phyloP scores from a whole-genome alignment of 192 early-diverging fungal genomes.

The Backusella westeae region DNA sequence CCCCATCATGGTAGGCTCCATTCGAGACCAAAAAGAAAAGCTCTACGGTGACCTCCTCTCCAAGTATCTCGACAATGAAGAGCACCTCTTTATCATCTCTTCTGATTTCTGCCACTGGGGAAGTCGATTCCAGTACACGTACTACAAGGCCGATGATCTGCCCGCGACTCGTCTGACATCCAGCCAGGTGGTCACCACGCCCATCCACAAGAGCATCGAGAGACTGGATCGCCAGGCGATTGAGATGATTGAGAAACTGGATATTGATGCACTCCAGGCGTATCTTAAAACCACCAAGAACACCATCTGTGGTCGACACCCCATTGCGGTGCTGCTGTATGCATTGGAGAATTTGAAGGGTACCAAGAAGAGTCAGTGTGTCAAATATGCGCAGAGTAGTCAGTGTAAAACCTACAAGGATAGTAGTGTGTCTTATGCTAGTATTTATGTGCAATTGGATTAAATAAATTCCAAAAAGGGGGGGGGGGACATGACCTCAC shows the following conservation, averaged over 20 bases:
- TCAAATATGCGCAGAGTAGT: slow-evolving; percentile 86
- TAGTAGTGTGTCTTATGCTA: slow-evolving; percentile 80
- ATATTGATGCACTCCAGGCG: slow-evolving; percentile 55
- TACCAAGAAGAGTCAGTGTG: slow-evolving; percentile 56
- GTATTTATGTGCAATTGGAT: slow-evolving; percentile 41
- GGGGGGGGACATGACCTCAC: too few relatives aligned
- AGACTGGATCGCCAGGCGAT: slow-evolving; percentile 82
- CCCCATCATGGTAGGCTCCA: slow-evolving; percentile 85
- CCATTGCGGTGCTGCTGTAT: slow-evolving; percentile 82
- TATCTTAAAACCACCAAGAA: slow-evolving; percentile 82
- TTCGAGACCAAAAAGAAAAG: slow-evolving; percentile 57
- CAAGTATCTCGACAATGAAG: slow-evolving; percentile 64
- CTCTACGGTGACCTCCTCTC: slow-evolving; percentile 73
- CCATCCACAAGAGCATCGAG: slow-evolving; percentile 81
- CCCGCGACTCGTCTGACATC: slow-evolving; percentile 10
- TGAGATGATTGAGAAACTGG: slow-evolving; percentile 62
- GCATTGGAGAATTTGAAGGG: slow-evolving; percentile 42
- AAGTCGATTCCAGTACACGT: slow-evolving; percentile 79
- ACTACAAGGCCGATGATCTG: slow-evolving; percentile 42
- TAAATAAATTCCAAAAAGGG: not conserved
- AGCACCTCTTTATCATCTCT: slow-evolving; percentile 90
- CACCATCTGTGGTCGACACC: slow-evolving; percentile 95
- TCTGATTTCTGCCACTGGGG: slow-evolving; percentile 99
- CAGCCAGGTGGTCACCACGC: slow-evolving; percentile 17
- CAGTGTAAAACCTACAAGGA: slow-evolving; percentile 52